Conservation (phyloP, 2,329 filamentous ascomycete species). For the Neofusicoccum parvum region DNA sequence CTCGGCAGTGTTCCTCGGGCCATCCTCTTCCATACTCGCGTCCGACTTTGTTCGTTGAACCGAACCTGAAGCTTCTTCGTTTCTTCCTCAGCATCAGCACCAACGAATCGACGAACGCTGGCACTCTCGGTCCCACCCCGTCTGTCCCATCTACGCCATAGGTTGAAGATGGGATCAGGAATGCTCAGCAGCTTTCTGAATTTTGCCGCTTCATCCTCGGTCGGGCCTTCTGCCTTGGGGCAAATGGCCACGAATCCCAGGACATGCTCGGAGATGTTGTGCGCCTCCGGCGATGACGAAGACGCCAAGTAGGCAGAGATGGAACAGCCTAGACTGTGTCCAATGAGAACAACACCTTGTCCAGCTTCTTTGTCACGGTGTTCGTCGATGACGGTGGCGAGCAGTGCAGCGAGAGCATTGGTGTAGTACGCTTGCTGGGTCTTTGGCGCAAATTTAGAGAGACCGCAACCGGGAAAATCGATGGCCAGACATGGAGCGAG, state of each 20-base stretch:
- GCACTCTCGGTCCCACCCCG: slow-evolving; percentile 75
- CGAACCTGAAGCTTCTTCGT: slow-evolving; percentile 68
- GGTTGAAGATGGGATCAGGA: slow-evolving; percentile 71
- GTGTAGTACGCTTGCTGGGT: slow-evolving; percentile 78
- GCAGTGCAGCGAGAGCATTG: slow-evolving; percentile 72
- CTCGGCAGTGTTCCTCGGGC: slow-evolving; percentile 69
- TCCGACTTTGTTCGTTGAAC: slow-evolving; percentile 82
- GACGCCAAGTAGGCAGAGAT: slow-evolving; percentile 73
- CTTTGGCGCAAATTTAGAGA: slow-evolving; percentile 72
- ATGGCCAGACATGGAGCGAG: slow-evolving; percentile 83
- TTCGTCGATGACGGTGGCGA: slow-evolving; percentile 73
- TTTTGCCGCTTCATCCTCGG: slow-evolving; percentile 52
- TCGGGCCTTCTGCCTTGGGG: slow-evolving; percentile 68
- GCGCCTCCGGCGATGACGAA: slow-evolving; percentile 54
- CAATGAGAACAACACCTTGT: slow-evolving; percentile 78
- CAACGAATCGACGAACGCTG: slow-evolving; percentile 79
- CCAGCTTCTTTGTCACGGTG: slow-evolving; percentile 65
- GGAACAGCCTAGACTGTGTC: slow-evolving; percentile 88
- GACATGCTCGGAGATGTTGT: slow-evolving; percentile 64
- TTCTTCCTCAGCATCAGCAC: slow-evolving; percentile 64
- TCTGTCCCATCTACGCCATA: slow-evolving; percentile 77
- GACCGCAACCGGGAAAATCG: slow-evolving; percentile 87
- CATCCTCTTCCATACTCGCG: slow-evolving; percentile 81
- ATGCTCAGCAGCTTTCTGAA: slow-evolving; percentile 65
- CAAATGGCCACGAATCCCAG: slow-evolving; percentile 80